Evolutionary conservation across 768 basidiomycete species (phyloP), one percentile per base, ranked within the genome.

Genomic region (Lentinula detonsa): DNA sequence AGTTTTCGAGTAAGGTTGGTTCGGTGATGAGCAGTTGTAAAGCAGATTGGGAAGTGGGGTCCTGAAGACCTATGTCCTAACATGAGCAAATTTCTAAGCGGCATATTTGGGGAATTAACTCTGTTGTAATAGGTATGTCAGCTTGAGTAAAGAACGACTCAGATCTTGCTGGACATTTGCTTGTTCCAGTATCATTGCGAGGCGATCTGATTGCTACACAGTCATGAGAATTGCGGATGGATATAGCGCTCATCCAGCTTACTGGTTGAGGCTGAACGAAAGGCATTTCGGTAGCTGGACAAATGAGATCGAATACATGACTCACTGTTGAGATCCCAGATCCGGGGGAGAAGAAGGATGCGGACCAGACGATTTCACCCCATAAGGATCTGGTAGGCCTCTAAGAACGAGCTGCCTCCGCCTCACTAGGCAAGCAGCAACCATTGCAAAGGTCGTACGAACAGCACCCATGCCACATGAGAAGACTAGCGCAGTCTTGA

Each of bases 401-500:
- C 78, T 74, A 15, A 79, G 66, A 31, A 90, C 76, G 10, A 88
- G 73, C 69, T 93, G 89, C 67, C 88, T 91, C 52, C 96, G 79
- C 46, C 96, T 80, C 1, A 98, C 80, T 39, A 99, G 78, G 60
- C 87, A 85, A 0, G 96, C 95, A 6, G 94, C 92, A n/a, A 88
- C 84, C 97, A 98, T 98, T 3, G 93, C 94, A 69, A 97, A 98
- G 0, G 95, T 98, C 2, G 95, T 95, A 18, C 96, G 83, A 1
- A 98, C 95, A 2, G 93, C 93, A 49, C 97, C 97, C 86, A 96
- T 94, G 35, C 97, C 96, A 70, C 96, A 98, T 53, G 91, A 94
- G 71, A 98, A 98, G 4, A 98, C 90, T 18, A 98, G 77, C 0
- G 90, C 86, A 0, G 93, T 94, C 16, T 78, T 78, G 3, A 88